These are phyloP conservation scores for Kwoniella heveanensis DNA, from an alignment of 768 basidiomycete genomes.

Conservation along the genomic window DNA sequence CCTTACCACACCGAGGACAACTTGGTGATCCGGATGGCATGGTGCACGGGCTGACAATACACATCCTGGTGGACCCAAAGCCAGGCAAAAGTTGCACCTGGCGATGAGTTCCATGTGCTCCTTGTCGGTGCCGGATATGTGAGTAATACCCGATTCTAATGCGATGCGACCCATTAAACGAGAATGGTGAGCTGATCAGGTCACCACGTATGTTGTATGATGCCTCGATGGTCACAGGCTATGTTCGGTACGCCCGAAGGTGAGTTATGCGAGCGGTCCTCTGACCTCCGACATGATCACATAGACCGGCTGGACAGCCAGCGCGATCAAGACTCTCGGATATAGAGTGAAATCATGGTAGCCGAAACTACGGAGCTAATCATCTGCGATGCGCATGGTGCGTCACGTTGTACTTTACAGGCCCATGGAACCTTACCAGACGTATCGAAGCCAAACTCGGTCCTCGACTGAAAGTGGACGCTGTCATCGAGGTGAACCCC, in stretches of 20 bases:
- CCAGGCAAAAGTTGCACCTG: neutral
- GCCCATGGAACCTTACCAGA: conserved; percentile 56
- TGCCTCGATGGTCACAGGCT: conserved; percentile 22
- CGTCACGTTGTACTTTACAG: too few relatives aligned
- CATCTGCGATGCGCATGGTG: too few relatives aligned
- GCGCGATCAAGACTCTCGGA: neutral
- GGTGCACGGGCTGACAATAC: neutral
- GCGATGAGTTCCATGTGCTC: conserved; percentile 34
- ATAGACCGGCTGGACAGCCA: neutral
- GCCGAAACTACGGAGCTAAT: too few relatives aligned
- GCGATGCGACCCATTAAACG: too few relatives aligned
- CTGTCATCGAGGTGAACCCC: conserved; percentile 83
- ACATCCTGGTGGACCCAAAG: neutral
- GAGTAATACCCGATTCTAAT: too few relatives aligned
- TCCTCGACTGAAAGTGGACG: conserved; percentile 87
- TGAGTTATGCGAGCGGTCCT: too few relatives aligned
- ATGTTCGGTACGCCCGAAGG: conserved; percentile 50
- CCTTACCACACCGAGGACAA: too few relatives aligned
- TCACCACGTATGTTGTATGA: too few relatives aligned
- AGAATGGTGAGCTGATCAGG: too few relatives aligned
- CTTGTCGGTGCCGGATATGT: conserved; percentile 44
- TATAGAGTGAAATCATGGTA: neutral
- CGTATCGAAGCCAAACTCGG: conserved; percentile 73
- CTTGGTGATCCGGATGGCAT: too few relatives aligned
- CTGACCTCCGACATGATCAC: too few relatives aligned